phyloP scores from a whole-genome alignment of 2,329 filamentous ascomycete genomes.

The Penicillium sumatraense region DNA sequence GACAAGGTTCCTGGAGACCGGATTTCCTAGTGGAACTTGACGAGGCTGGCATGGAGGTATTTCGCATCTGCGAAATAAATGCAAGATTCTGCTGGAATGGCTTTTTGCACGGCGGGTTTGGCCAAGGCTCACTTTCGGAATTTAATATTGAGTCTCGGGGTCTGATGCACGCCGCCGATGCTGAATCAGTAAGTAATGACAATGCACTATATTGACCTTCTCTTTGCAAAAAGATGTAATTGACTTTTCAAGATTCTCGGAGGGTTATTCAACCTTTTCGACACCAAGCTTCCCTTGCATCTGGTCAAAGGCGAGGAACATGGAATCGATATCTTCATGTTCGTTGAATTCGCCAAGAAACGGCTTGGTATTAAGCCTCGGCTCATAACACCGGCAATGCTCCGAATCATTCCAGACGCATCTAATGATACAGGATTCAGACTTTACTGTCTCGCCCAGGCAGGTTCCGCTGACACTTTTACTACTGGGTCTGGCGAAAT shows the following conservation, averaged over 20 bases:
- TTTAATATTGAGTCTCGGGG: slow-evolving; percentile 2
- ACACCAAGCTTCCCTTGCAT: slow-evolving; percentile 15
- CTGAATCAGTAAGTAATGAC: slow-evolving; percentile 9
- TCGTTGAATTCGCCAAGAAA: not conserved
- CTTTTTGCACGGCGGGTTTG: slow-evolving; percentile 8
- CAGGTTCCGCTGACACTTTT: not conserved
- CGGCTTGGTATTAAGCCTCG: slow-evolving; percentile 2
- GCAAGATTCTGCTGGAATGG: slow-evolving; percentile 31
- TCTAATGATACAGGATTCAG: not conserved
- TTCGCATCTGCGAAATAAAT: slow-evolving; percentile 32
- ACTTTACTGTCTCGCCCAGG: slow-evolving; percentile 13
- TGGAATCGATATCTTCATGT: slow-evolving; percentile 17
- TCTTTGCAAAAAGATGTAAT: not conserved
- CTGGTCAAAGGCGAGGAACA: slow-evolving; percentile 21
- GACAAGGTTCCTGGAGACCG: slow-evolving; percentile 32
- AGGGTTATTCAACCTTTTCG: slow-evolving; percentile 17
- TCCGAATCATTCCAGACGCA: slow-evolving; percentile 10
- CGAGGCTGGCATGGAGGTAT: slow-evolving; percentile 1
- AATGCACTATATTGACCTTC: not conserved
- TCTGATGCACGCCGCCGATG: slow-evolving; percentile 1
- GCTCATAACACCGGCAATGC: slow-evolving; percentile 13
- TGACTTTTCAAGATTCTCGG: slow-evolving; percentile 3
- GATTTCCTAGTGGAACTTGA: slow-evolving; percentile 28
- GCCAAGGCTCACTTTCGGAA: slow-evolving; percentile 11
- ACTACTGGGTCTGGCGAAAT: slow-evolving; percentile 11